Base-by-base conservation (phyloP, 345 rosid genomes). In the Psidium friedrichsthalianum region DNA sequence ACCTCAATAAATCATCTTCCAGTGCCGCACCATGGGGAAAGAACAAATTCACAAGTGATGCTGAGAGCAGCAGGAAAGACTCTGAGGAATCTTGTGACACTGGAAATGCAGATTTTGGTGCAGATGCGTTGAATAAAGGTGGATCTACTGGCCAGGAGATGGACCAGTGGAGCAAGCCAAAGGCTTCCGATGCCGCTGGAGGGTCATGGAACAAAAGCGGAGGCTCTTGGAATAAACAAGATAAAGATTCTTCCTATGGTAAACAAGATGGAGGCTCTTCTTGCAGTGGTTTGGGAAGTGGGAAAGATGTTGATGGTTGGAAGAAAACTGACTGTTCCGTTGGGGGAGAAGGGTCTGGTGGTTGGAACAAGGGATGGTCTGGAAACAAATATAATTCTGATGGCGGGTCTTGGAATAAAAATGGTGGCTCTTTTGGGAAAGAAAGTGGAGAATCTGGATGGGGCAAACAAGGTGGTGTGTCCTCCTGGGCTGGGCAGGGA, bases 321-420 rank as follows among this genome's bases (percentile, higher is more conserved):
- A 85, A 76, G 82, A 78, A 76, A 32, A 27, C 82, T 56, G 85
- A 53, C 78, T 69, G 12, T 69, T 32, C 78, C 32, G 78, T 32
- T 69, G 78, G 15, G 82, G 81, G 24, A 69, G 78, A 32, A 36
- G 36, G 21, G 42, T 44, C 87, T 51, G 90, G 90, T 59, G 87
- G 91, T 32, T 88, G 92, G 92, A 86, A 84, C 91, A 88, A 83
- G 78, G 47, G 78, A 32, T 69, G 78, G 44, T 32, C 78, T 69
- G 78, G 81, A 85, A 76, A 85, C 78, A 69, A 74, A 4, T 40
- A 90, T 89, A 86, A 88, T 82, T 85, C 83, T 83, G 56, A 81
- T 42, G 84, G 89, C 74, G 88, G 91, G 74, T 89, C 91, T 81
- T 90, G 90, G 93, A 87, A 82, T 42, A 90, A 88, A 82, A 91